phyloP scores from a whole-genome alignment of 768 basidiomycete genomes.

The Leucosporidium creatinivorum region DNA sequence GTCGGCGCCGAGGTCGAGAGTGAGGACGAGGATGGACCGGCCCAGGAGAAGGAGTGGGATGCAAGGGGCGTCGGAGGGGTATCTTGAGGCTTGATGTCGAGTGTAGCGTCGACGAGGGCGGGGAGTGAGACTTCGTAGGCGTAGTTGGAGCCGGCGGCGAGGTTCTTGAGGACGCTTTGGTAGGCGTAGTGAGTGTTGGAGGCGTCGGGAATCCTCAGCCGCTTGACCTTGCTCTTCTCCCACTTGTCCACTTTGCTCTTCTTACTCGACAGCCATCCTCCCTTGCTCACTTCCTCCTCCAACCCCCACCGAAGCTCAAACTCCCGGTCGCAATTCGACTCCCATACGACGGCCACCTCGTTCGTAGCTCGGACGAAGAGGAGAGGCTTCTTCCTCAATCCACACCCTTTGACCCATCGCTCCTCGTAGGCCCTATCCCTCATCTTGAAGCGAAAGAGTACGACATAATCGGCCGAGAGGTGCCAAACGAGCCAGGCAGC shows the following conservation, averaged over 20 bases:
- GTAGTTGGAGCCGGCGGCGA: slow-evolving; percentile 5
- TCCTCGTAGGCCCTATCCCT: slow-evolving; percentile 18
- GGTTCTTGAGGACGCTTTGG: not conserved
- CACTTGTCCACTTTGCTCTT: not conserved
- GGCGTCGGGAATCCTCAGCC: not conserved
- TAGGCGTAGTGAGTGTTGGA: slow-evolving; percentile 6
- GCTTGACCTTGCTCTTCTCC: not conserved
- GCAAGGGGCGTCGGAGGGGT: not conserved
- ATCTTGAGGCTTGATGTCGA: not conserved
- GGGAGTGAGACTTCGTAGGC: slow-evolving; percentile 9
- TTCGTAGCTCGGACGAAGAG: slow-evolving; percentile 13
- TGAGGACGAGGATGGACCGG: not conserved
- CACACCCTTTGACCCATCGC: slow-evolving; percentile 14
- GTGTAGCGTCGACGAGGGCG: not conserved
- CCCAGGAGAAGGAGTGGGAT: slow-evolving; percentile 14
- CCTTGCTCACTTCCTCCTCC: not conserved
- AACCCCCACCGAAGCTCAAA: slow-evolving; percentile 9
- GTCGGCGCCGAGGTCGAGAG: not conserved
- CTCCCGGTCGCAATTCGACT: slow-evolving; percentile 8
- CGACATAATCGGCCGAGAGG: not conserved
- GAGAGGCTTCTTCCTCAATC: slow-evolving; percentile 27
- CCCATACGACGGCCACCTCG: slow-evolving; percentile 24
- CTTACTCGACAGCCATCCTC: not conserved
- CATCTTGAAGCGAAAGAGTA: slow-evolving; percentile 24
- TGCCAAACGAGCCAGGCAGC: not conserved